These are phyloP conservation scores for Warburgia ugandensis DNA, from an alignment of 164 flowering plant species.

Conservation along the genomic window DNA sequence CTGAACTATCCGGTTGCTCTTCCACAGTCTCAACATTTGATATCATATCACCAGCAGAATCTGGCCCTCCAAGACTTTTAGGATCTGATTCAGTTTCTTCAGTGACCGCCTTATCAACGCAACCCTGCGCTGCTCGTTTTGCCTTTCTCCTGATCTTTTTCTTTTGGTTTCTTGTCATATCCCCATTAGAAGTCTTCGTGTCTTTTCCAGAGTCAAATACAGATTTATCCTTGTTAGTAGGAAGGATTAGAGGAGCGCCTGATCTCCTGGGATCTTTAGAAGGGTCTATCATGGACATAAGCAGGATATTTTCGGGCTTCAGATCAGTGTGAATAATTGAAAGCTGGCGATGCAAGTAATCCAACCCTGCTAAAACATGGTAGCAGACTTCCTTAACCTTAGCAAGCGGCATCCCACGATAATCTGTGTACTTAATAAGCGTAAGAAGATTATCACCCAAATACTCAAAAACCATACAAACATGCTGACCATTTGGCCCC, in stretches of 20 bases:
- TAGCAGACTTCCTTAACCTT: slow-evolving; percentile 78
- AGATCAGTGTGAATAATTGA: slow-evolving; percentile 91
- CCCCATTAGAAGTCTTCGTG: slow-evolving; percentile 43
- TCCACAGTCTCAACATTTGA: slow-evolving; percentile 18
- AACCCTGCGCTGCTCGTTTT: slow-evolving; percentile 58
- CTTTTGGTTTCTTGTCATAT: slow-evolving; percentile 65
- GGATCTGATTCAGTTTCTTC: slow-evolving; percentile 35
- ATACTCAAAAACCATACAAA: slow-evolving; percentile 95
- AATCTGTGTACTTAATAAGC: slow-evolving; percentile 69
- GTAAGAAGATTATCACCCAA: slow-evolving; percentile 90
- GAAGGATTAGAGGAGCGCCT: slow-evolving; percentile 60
- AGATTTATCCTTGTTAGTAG: slow-evolving; percentile 39
- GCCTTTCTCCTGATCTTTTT: slow-evolving; percentile 75
- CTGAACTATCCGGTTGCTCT: slow-evolving; percentile 24
- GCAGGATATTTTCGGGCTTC: slow-evolving; percentile 86
- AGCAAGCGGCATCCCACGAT: slow-evolving; percentile 63
- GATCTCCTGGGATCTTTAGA: slow-evolving; percentile 66
- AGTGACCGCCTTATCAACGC: slow-evolving; percentile 44
- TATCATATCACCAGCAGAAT: slow-evolving; percentile 17
- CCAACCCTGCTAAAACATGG: slow-evolving; percentile 74
- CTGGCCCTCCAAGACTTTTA: slow-evolving; percentile 23
- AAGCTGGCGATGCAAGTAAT: slow-evolving; percentile 75
- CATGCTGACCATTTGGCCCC: slow-evolving; percentile 95
- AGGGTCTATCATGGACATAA: slow-evolving; percentile 74
- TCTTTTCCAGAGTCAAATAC: slow-evolving; percentile 37